Evolutionary conservation across 306 rosid genomes (phyloP).

Genomic region (Rosa chinensis): DNA sequence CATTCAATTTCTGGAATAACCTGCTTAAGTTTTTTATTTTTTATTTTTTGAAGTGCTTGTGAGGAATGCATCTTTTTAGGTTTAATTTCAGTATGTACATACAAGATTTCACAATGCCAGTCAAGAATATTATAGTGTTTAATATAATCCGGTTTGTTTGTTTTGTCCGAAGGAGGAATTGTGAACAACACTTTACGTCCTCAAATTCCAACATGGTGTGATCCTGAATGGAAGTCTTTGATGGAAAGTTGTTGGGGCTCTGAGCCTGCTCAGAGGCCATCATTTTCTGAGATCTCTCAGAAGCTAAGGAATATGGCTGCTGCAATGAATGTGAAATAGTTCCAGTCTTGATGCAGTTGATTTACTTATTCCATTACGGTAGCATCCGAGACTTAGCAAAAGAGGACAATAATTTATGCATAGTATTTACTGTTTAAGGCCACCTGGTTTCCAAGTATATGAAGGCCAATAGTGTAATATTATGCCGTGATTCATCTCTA

Average conservation of each 20-base stretch:
- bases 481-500: conserved; percentile 42
- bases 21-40: background rate
- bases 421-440: conserved; percentile 45
- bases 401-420: conserved; percentile 48
- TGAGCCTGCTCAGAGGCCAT: conserved; percentile 78
- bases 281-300: conserved; percentile 93
- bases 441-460: conserved; percentile 44
- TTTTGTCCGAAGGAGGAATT: conserved; percentile 70
- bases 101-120: background rate
- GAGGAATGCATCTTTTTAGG: background rate
- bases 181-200: conserved; percentile 90
- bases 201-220: conserved; percentile 93
- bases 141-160: conserved; percentile 14
- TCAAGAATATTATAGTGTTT: background rate
- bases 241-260: conserved; percentile 97
- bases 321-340: conserved; percentile 81
- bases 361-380: conserved; percentile 37
- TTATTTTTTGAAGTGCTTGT: background rate
- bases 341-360: conserved; percentile 29
- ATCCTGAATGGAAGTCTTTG: conserved; percentile 97
- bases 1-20: background rate
- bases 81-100: background rate
- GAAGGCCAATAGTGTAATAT: conserved; percentile 46
- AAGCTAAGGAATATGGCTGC: conserved; percentile 98
- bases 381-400: conserved; percentile 44